Conservation (phyloP, 2,329 filamentous ascomycete genomes). For the Fusarium stilboides region DNA sequence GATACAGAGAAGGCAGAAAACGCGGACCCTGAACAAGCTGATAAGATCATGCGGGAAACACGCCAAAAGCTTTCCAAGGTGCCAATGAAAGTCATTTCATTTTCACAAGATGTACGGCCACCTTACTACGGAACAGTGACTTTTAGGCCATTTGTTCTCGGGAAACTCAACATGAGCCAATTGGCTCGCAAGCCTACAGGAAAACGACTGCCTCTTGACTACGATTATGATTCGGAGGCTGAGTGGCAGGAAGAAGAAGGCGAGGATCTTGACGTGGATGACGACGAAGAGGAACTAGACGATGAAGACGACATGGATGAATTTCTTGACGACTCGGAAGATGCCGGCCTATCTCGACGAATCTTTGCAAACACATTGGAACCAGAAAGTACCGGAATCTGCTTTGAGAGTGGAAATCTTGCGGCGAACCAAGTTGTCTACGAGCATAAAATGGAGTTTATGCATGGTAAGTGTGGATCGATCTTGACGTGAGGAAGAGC, state of each 20-base stretch:
- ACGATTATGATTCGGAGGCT: constrained; percentile 88
- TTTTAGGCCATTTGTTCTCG: constrained; percentile 65
- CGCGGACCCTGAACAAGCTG: constrained; percentile 55
- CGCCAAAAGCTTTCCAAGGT: constrained; percentile 65
- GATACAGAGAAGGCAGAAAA: constrained; percentile 60
- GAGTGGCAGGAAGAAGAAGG: constrained; percentile 86
- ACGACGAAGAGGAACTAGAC: constrained; percentile 77
- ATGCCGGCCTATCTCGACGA: constrained; percentile 69
- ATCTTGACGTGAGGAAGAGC: background rate
- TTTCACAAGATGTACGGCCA: constrained; percentile 76
- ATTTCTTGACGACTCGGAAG: constrained; percentile 90
- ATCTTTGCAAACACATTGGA: constrained; percentile 79
- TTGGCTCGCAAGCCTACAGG: constrained; percentile 69
- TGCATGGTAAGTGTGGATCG: constrained; percentile 70
- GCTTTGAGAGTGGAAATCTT: constrained; percentile 78
- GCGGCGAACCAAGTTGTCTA: constrained; percentile 66
- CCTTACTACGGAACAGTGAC: constrained; percentile 83
- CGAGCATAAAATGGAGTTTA: constrained; percentile 80
- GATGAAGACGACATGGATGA: constrained; percentile 90
- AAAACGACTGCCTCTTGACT: constrained; percentile 76
- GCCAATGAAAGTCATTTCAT: constrained; percentile 74
- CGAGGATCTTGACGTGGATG: constrained; percentile 78
- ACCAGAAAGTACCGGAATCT: constrained; percentile 84
- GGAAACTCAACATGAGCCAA: constrained; percentile 62
- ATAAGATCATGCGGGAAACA: constrained; percentile 54